Conservation (phyloP, 352 stramenopile genomes). For the Blastocystis hominis region DNA sequence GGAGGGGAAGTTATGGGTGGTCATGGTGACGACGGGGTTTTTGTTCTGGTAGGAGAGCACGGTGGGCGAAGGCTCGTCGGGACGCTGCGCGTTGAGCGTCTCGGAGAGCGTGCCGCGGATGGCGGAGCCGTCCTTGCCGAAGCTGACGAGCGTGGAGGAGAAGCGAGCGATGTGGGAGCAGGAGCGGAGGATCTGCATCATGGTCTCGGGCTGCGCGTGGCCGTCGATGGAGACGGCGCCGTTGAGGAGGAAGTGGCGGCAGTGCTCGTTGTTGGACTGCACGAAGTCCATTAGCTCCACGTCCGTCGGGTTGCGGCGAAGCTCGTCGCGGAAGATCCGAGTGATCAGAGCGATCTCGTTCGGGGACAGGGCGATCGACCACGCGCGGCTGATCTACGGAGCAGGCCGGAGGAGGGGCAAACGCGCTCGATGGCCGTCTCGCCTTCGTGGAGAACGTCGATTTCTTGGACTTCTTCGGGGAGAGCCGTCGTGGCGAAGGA, state of each 20-base stretch:
- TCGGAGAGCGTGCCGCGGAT: conserved; percentile 83
- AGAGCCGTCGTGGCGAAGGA: conserved; percentile 78
- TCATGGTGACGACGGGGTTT: conserved; percentile 89
- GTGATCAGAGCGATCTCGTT: conserved; percentile 65
- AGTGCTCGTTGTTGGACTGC: conserved; percentile 93
- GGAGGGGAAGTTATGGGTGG: conserved; percentile 99
- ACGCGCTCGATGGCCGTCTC: conserved; percentile 84
- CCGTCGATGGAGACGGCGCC: conserved; percentile 96
- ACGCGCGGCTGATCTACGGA: conserved; percentile 32
- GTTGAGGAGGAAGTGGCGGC: conserved; percentile 96
- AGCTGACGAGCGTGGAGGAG: conserved; percentile 92
- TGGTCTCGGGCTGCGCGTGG: conserved; percentile 83
- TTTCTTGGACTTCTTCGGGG: conserved; percentile 73
- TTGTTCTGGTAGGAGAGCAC: conserved; percentile 71
- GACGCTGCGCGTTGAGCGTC: conserved; percentile 69
- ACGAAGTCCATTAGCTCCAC: conserved; percentile 99
- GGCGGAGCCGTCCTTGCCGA: conserved; percentile 95
- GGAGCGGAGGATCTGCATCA: conserved; percentile 97
- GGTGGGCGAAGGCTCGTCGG: conserved; percentile 69
- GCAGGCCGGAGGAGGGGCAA: background rate
- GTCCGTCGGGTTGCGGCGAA: conserved; percentile 90
- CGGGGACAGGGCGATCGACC: conserved; percentile 64
- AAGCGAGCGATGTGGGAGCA: conserved; percentile 79
- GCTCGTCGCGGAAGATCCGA: conserved; percentile 87
- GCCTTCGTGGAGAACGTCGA: conserved; percentile 87